Percentiles rank a stretch among this genome's conserved stretches.
Conservation (phyloP, 2,329 filamentous ascomycete species). For the Penicillium sp. region DNA sequence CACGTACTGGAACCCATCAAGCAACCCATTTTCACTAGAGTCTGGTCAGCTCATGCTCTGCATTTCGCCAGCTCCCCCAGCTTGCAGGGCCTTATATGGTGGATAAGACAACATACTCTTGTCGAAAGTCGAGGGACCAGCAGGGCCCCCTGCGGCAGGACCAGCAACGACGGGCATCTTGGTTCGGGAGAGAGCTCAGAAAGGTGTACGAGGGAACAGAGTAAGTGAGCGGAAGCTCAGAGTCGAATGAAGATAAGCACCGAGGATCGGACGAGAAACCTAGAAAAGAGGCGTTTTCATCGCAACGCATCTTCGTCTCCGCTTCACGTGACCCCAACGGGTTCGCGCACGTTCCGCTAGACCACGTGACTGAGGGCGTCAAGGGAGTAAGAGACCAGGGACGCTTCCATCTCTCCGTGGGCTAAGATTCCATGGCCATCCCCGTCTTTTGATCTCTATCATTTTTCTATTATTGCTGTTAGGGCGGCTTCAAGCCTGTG, state of each 20-base stretch:
- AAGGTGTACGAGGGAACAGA: background rate
- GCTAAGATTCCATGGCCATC: conserved; percentile 26
- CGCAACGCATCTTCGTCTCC: conserved; percentile 15
- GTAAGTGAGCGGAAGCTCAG: background rate
- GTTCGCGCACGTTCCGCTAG: conserved; percentile 17
- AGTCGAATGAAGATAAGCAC: background rate
- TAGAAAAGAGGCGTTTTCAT: conserved; percentile 17
- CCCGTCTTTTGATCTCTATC: conserved; percentile 19
- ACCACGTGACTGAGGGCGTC: conserved; percentile 22
- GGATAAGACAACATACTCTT: conserved; percentile 56
- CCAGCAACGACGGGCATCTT: conserved; percentile 59
- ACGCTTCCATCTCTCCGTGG: conserved; percentile 24
- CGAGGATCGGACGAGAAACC: background rate
- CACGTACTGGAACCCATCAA: conserved; percentile 97
- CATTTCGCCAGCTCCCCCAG: background rate
- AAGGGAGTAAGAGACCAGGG: conserved; percentile 21
- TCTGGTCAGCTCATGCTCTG: conserved; percentile 28
- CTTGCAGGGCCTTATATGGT: background rate
- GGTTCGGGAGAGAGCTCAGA: background rate
- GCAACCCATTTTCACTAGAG: conserved; percentile 89
- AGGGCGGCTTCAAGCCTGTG: conserved; percentile 29
- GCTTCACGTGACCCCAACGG: conserved; percentile 24
- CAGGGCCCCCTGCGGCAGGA: conserved; percentile 49
- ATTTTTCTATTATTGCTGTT: conserved; percentile 20
- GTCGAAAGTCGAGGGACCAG: conserved; percentile 64